phyloP scores from a whole-genome alignment of 2,329 filamentous ascomycete species.

The Ascocoryne sarcoides region DNA sequence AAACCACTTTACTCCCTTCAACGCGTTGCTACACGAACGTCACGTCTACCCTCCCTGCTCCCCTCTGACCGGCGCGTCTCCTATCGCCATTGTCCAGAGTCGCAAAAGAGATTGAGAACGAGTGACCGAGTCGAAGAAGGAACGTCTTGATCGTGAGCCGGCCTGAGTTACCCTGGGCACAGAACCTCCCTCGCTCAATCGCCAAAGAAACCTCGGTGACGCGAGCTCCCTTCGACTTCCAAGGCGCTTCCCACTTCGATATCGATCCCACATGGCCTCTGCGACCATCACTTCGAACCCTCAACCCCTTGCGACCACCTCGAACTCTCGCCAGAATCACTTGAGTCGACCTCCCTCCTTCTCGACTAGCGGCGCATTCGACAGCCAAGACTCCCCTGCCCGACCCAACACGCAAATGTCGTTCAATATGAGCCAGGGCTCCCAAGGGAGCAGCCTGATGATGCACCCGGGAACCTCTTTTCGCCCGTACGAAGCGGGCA shows the following conservation, averaged over 20 bases:
- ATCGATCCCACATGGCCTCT: slow-evolving; percentile 17
- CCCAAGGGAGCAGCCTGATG: slow-evolving; percentile 26
- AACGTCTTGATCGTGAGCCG: too few species aligned
- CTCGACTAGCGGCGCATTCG: slow-evolving; percentile 17
- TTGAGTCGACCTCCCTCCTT: slow-evolving; percentile 16
- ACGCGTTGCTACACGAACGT: background rate
- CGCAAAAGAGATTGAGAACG: too few species aligned
- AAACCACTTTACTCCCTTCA: background rate
- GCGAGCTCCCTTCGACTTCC: slow-evolving; percentile 1
- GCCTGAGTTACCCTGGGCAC: too few species aligned
- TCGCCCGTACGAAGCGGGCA: slow-evolving; percentile 23
- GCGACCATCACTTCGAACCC: slow-evolving; percentile 20
- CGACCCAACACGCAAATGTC: slow-evolving; percentile 24
- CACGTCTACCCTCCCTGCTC: background rate
- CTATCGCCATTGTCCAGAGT: background rate
- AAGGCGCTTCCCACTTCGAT: slow-evolving; percentile 4
- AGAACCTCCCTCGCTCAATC: too few species aligned
- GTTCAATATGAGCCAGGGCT: slow-evolving; percentile 28
- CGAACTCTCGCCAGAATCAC: slow-evolving; percentile 24
- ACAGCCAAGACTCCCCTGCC: slow-evolving; percentile 14
- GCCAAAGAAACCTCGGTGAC: background rate
- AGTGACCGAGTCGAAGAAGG: too few species aligned
- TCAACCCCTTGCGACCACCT: slow-evolving; percentile 23
- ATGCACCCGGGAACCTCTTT: slow-evolving; percentile 26
- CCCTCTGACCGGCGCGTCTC: background rate